A percentile compares a stretch with the other conserved stretches of the same genome.
phyloP scores from a whole-genome alignment of 495 filamentous ascomycete species.

The Aspergillus taichungensis region DNA sequence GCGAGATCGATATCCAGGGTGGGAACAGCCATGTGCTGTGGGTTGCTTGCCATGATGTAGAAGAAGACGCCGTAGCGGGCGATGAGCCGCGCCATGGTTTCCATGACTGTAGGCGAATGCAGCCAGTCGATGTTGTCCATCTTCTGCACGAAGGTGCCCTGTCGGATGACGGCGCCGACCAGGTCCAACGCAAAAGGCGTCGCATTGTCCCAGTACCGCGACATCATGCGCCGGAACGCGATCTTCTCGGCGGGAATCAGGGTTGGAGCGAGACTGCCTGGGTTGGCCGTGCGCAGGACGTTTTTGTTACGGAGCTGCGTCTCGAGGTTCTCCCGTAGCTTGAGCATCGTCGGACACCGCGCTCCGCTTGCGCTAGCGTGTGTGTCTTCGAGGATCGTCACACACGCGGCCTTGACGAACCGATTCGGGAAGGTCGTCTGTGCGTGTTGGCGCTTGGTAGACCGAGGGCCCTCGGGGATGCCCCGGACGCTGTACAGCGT shows the following conservation, averaged over 20 bases:
- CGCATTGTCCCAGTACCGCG: constrained; percentile 69
- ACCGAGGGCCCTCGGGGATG: constrained; percentile 7
- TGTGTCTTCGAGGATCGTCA: constrained; percentile 25
- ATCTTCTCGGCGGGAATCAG: constrained; percentile 30
- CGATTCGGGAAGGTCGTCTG: constrained; percentile 49
- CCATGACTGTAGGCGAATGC: constrained; percentile 51
- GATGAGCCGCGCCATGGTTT: constrained; percentile 60
- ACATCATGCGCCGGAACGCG: constrained; percentile 65
- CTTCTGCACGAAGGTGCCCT: constrained; percentile 72
- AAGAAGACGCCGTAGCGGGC: constrained; percentile 66
- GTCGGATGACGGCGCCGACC: constrained; percentile 68
- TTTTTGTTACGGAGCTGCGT: constrained; percentile 3
- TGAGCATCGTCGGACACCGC: constrained; percentile 7
- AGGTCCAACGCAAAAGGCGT: constrained; percentile 67
- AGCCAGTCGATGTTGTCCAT: constrained; percentile 76
- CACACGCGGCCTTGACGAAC: constrained; percentile 38
- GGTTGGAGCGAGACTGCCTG: background rate
- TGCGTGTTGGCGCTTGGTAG: background rate
- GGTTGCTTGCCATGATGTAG: constrained; percentile 49
- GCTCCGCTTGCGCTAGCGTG: constrained; percentile 3
- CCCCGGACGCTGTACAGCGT: constrained; percentile 43
- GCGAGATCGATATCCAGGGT: constrained; percentile 84
- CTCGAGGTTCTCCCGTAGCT: constrained; percentile 12
- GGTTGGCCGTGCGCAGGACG: constrained; percentile 13
- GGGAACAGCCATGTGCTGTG: constrained; percentile 54